Evolutionary conservation across 2,329 filamentous ascomycete species (phyloP).

Genomic region (Xylaria sp.): DNA sequence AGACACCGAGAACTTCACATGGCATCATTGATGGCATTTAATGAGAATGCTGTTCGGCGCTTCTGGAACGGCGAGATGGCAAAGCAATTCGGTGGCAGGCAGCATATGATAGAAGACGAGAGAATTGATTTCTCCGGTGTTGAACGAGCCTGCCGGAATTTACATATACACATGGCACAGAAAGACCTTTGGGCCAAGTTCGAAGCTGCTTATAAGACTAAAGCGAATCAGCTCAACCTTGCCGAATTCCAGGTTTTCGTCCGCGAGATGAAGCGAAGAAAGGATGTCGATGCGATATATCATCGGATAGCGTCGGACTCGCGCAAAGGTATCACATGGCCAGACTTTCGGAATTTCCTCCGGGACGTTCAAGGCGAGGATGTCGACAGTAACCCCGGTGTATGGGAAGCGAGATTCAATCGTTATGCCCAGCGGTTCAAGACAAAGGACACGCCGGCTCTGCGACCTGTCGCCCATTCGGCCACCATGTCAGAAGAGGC

Average conservation of each 20-base stretch:
- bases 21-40: slow-evolving; percentile 87
- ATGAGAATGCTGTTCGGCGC: slow-evolving; percentile 80
- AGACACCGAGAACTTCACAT: slow-evolving; percentile 90
- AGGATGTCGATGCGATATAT: slow-evolving; percentile 83
- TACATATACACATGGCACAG: slow-evolving; percentile 91
- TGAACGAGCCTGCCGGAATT: slow-evolving; percentile 83
- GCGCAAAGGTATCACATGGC: slow-evolving; percentile 73
- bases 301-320: slow-evolving; percentile 67
- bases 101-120: slow-evolving; percentile 68
- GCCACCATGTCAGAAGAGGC: slow-evolving; percentile 79
- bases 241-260: slow-evolving; percentile 87
- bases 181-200: slow-evolving; percentile 80
- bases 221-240: slow-evolving; percentile 77
- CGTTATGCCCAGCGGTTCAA: slow-evolving; percentile 73
- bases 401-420: slow-evolving; percentile 79
- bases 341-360: slow-evolving; percentile 82
- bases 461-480: slow-evolving; percentile 59
- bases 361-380: slow-evolving; percentile 79
- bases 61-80: slow-evolving; percentile 91
- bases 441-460: slow-evolving; percentile 56
- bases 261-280: slow-evolving; percentile 81
- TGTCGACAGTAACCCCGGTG: slow-evolving; percentile 70
- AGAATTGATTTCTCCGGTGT: slow-evolving; percentile 82
- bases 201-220: slow-evolving; percentile 73
- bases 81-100: slow-evolving; percentile 68